Evolutionary conservation across 352 stramenopile genomes (phyloP).

Genomic region (Globisporangium uncinulatum): DNA sequence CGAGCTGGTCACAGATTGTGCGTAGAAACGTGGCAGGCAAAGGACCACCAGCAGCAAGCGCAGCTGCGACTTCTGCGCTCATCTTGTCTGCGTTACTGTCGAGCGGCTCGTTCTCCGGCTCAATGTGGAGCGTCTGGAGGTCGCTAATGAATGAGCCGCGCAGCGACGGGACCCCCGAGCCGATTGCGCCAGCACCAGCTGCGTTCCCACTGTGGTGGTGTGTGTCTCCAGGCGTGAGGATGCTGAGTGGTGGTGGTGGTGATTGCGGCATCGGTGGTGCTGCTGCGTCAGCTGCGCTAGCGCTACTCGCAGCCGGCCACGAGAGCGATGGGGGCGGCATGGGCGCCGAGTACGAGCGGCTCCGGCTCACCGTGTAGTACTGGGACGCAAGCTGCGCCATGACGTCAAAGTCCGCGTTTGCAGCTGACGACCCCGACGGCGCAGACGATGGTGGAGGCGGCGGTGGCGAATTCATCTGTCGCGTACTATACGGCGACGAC

Average conservation of each 20-base stretch:
- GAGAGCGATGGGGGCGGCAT: constrained; percentile 57
- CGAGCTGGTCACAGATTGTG: constrained; percentile 84
- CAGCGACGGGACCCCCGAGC: constrained; percentile 37
- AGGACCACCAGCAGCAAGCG: constrained; percentile 21
- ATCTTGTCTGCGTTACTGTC: constrained; percentile 23
- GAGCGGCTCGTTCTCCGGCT: constrained; percentile 38
- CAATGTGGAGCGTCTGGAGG: constrained; percentile 50
- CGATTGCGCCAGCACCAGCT: constrained; percentile 38
- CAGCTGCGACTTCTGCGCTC: constrained; percentile 10
- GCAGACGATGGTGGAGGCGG: not conserved
- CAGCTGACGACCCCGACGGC: not conserved
- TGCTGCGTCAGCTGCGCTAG: constrained; percentile 13
- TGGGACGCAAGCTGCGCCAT: constrained; percentile 80
- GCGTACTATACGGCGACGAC: not conserved
- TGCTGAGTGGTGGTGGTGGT: constrained; percentile 40
- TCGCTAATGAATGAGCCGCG: constrained; percentile 26
- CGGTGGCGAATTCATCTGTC: constrained; percentile 1
- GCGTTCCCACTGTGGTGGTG: constrained; percentile 24
- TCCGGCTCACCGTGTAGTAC: constrained; percentile 70
- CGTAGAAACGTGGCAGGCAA: constrained; percentile 76
- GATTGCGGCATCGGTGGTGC: constrained; percentile 21
- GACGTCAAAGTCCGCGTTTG: constrained; percentile 55
- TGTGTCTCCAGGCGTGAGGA: constrained; percentile 25
- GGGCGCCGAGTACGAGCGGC: constrained; percentile 64
- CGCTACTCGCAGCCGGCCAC: constrained; percentile 23